A percentile compares a stretch with the other conserved stretches of the same genome.
phyloP scores from a whole-genome alignment of 345 rosid species.

The Conringia planisiliqua region DNA sequence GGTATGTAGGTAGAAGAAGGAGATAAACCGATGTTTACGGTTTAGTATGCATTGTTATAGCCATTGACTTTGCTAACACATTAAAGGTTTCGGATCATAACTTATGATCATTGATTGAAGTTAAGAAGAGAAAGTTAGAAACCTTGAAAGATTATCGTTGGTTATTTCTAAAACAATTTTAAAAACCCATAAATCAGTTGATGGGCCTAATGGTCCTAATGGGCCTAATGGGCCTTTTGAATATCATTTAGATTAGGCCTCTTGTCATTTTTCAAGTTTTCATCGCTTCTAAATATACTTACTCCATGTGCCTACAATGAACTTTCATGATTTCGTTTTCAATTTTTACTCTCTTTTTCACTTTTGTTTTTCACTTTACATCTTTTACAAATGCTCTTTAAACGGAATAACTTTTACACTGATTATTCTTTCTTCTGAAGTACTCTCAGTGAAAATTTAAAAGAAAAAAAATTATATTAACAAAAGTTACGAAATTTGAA shows the following conservation, averaged over 20 bases:
- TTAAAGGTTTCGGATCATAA: background rate
- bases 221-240: background rate
- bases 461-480: background rate
- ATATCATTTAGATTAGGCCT: background rate
- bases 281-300: background rate
- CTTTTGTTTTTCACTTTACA: slow-evolving; percentile 7
- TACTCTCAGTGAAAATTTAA: slow-evolving; percentile 1
- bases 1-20: slow-evolving; percentile 3
- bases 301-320: background rate
- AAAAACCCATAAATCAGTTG: background rate
- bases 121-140: background rate
- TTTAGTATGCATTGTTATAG: background rate
- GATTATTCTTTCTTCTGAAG: slow-evolving; percentile 19
- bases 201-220: slow-evolving; percentile 8
- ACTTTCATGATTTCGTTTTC: slow-evolving; percentile 29
- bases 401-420: slow-evolving; percentile 6
- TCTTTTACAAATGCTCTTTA: slow-evolving; percentile 27
- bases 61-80: background rate
- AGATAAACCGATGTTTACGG: background rate
- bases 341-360: slow-evolving; percentile 7
- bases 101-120: background rate
- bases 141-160: background rate
- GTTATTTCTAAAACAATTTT: background rate
- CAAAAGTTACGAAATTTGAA: slow-evolving; percentile 22
- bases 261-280: background rate